Evolutionary conservation across 2,329 filamentous ascomycete species (phyloP).

Genomic region (Leptographium procerum): DNA sequence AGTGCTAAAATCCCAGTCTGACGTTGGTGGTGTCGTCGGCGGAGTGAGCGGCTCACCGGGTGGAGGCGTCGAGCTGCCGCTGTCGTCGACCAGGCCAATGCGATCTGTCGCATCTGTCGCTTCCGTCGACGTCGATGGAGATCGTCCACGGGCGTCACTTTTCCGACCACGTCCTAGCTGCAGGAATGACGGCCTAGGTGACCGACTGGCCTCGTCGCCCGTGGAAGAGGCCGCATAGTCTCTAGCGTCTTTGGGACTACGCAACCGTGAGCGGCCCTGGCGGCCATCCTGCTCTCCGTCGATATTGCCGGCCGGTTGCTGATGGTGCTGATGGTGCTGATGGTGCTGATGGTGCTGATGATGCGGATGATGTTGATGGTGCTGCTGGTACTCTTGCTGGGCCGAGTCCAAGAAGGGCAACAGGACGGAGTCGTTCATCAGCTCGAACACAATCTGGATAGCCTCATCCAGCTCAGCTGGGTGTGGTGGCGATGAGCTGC

Average conservation of each 20-base stretch:
- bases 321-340: constrained; percentile 10
- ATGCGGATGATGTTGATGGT: not conserved
- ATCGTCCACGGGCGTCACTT: constrained; percentile 25
- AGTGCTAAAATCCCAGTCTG: constrained; percentile 40
- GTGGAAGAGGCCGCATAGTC: constrained; percentile 13
- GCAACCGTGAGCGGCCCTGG: constrained; percentile 27
- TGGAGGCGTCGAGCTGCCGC: constrained; percentile 44
- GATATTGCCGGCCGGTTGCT: not conserved
- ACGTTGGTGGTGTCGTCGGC: constrained; percentile 58
- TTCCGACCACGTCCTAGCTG: constrained; percentile 24
- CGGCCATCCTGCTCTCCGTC: constrained; percentile 14
- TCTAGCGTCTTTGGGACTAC: constrained; percentile 23
- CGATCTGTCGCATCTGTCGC: constrained; percentile 34
- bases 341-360: not conserved
- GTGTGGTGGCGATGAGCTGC: constrained; percentile 49
- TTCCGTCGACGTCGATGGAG: constrained; percentile 32
- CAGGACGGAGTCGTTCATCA: constrained; percentile 95
- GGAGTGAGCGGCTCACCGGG: constrained; percentile 58
- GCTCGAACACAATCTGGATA: constrained; percentile 78
- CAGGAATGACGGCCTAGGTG: constrained; percentile 29
- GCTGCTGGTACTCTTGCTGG: not conserved
- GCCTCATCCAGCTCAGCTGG: constrained; percentile 72
- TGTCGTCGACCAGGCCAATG: constrained; percentile 52
- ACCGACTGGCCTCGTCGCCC: constrained; percentile 27
- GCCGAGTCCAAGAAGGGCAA: constrained; percentile 74